These are phyloP conservation scores for Aegle marmelos DNA, from an alignment of 345 rosid species.

Conservation along the genomic window DNA sequence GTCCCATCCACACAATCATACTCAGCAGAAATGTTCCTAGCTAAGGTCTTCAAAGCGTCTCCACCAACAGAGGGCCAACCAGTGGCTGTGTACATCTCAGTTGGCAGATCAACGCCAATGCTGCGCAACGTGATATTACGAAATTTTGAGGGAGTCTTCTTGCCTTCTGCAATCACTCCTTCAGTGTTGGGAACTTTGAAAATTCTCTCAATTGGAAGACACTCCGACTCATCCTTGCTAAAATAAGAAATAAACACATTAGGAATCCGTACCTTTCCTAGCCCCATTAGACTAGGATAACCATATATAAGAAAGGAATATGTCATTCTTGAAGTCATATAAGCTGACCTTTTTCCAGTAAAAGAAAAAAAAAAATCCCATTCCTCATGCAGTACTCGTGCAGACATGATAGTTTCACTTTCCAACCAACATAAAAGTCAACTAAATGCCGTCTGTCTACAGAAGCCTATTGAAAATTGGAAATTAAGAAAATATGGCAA, in stretches of 20 bases:
- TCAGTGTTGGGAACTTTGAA: slow-evolving; percentile 75
- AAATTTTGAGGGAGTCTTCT: slow-evolving; percentile 65
- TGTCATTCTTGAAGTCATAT: not conserved
- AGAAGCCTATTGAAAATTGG: not conserved
- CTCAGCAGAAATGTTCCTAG: slow-evolving; percentile 77
- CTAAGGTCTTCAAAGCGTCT: slow-evolving; percentile 67
- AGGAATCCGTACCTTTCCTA: not conserved
- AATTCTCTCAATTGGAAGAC: slow-evolving; percentile 44
- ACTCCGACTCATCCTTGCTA: slow-evolving; percentile 46
- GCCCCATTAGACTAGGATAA: not conserved
- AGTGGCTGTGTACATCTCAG: slow-evolving; percentile 62
- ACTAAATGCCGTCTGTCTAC: not conserved
- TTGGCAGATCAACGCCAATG: slow-evolving; percentile 43
- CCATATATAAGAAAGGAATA: not conserved
- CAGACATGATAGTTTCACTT: not conserved
- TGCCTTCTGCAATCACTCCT: slow-evolving; percentile 79
- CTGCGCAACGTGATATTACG: slow-evolving; percentile 57
- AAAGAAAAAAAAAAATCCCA: not conserved
- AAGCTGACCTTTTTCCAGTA: not conserved
- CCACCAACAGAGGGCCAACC: slow-evolving; percentile 94
- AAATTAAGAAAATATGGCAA: not conserved
- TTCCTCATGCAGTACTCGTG: not conserved
- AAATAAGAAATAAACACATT: slow-evolving; percentile 20
- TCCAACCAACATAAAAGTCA: not conserved
- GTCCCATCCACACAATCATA: slow-evolving; percentile 43